phyloP scores from a whole-genome alignment of 106 monocot species.

The Dendrobium nobile region DNA sequence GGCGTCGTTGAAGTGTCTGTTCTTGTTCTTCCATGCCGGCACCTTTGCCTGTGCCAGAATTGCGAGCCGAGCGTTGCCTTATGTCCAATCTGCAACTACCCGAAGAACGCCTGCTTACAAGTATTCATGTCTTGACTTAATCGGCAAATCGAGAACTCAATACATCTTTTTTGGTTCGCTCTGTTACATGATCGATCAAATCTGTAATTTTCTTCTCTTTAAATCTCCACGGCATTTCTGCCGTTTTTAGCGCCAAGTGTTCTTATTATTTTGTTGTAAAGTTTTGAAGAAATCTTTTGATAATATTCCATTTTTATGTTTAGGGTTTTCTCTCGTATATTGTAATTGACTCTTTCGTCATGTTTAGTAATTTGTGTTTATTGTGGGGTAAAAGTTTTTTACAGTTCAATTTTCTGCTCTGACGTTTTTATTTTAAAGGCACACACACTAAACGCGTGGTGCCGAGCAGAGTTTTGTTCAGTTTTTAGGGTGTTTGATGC shows the following conservation, averaged over 20 bases:
- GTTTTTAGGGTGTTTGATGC: too few species aligned
- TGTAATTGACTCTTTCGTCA: too few species aligned
- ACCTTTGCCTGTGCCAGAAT: constrained; percentile 29
- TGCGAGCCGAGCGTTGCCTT: constrained; percentile 13
- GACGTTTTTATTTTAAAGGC: too few species aligned
- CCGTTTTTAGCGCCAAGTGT: not conserved
- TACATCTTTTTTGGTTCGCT: not conserved
- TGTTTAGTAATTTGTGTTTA: too few species aligned
- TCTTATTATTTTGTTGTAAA: not conserved
- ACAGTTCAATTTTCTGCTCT: too few species aligned
- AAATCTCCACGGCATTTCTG: not conserved
- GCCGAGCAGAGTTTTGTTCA: too few species aligned
- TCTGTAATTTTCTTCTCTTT: not conserved
- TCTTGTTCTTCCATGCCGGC: constrained; percentile 27
- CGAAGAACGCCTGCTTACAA: constrained; percentile 25
- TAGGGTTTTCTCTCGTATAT: too few species aligned
- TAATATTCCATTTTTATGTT: too few species aligned
- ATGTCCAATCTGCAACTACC: constrained; percentile 22
- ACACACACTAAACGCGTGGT: too few species aligned
- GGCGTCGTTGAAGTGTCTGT: constrained; percentile 12
- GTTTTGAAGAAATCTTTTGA: too few species aligned
- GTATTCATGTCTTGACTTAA: constrained; percentile 8
- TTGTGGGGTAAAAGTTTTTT: too few species aligned
- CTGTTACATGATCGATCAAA: not conserved
- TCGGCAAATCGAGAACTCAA: not conserved